phyloP scores from a whole-genome alignment of 345 rosid species.

The Salix purpurea region DNA sequence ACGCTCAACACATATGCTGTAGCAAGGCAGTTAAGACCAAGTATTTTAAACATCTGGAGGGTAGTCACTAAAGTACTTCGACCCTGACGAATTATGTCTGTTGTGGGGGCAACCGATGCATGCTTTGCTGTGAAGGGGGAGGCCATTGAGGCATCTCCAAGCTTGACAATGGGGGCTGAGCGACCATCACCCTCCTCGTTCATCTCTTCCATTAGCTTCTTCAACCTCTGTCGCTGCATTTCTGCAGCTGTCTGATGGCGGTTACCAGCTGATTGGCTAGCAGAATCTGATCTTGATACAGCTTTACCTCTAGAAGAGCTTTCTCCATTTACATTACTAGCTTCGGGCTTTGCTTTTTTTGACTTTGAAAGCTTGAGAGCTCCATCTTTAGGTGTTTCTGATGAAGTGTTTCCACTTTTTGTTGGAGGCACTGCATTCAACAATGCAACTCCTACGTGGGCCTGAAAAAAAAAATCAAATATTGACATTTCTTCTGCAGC shows the following conservation, averaged over 20 bases:
- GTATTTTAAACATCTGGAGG: constrained; percentile 98
- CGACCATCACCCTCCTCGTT: constrained; percentile 92
- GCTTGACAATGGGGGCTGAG: constrained; percentile 88
- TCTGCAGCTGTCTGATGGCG: constrained; percentile 81
- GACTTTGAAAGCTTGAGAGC: constrained; percentile 47
- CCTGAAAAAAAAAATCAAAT: constrained; percentile 41
- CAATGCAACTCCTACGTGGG: constrained; percentile 92
- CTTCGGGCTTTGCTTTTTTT: constrained; percentile 57
- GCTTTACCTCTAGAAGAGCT: constrained; percentile 59
- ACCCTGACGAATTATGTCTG: constrained; percentile 93
- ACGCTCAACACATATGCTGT: constrained; percentile 98
- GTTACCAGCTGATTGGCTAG: constrained; percentile 35
- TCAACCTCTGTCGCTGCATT: constrained; percentile 69
- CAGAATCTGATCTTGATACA: constrained; percentile 37
- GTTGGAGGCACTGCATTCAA: constrained; percentile 70
- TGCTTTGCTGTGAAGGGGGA: constrained; percentile 99
- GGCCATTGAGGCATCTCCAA: constrained; percentile 99
- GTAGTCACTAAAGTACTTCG: constrained; percentile 99
- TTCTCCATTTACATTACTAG: constrained; percentile 44
- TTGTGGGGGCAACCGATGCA: constrained; percentile 95
- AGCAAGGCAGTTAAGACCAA: constrained; percentile 97
- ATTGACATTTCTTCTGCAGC: not conserved
- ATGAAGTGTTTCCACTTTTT: constrained; percentile 38
- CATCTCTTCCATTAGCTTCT: constrained; percentile 91
- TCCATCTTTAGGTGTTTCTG: constrained; percentile 62